Conservation (phyloP, 2,329 filamentous ascomycete genomes). For the Erysiphe pulchra region DNA sequence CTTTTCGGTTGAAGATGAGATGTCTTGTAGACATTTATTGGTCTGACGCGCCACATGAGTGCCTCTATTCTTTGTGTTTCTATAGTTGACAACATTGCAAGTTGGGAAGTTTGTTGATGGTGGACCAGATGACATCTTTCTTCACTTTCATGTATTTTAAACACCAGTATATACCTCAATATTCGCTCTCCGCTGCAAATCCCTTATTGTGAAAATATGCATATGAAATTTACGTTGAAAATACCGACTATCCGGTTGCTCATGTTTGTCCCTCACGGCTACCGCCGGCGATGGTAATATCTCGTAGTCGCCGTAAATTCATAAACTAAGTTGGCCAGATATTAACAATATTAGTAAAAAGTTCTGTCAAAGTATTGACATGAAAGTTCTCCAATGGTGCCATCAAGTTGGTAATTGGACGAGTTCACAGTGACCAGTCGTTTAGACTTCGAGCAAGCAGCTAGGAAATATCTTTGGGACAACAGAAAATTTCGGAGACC, state of each 20-base stretch:
- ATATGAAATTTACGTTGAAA: not conserved
- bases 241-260: not conserved
- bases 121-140: not conserved
- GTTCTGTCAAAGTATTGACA: not conserved
- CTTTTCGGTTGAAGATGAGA: not conserved
- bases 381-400: not conserved
- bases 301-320: not conserved
- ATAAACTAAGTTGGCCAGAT: not conserved
- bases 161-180: not conserved
- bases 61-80: not conserved
- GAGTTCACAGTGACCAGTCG: not conserved
- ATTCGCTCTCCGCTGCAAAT: not conserved
- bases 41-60: not conserved
- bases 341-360: not conserved
- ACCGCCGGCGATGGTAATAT: not conserved
- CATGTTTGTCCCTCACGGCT: not conserved
- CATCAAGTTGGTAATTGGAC: not conserved
- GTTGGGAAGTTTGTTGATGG: not conserved
- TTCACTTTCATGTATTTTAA: not conserved
- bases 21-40: not conserved
- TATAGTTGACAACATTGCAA: not conserved
- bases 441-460: not conserved
- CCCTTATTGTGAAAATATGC: not conserved
- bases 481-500: not conserved
- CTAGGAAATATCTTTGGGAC: not conserved